Evolutionary conservation across 805 yeast species (phyloP), one percentile per base, ranked within the genome.

Genomic region (Wickerhamiella alocasiicola): DNA sequence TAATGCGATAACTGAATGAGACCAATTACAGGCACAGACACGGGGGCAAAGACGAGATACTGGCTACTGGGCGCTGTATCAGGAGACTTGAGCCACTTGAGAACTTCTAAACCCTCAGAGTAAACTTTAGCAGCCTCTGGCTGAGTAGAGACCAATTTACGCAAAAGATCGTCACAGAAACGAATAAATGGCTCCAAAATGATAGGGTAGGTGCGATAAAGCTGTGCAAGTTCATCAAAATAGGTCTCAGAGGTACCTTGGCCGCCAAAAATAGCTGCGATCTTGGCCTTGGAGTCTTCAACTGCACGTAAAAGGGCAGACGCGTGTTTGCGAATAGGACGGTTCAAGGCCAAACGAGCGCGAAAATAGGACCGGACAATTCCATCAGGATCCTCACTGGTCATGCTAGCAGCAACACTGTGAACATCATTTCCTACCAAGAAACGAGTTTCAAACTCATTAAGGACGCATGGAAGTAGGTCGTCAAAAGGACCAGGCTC

Each of bases 241-340:
- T 84, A 91, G 60, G 91, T 96, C 59, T 91, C 97, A 40, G 94
- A 78, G 67, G 84, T 88, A 64, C 99, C 99, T 68, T 91, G 99
- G 56, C 99, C 99, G 60, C 99, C 98, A 55, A 88, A 91, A 51
- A 91, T 76, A 48, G 96, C 94, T 45, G 72, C 75, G 43, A 87
- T 62, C 46, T 70, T 67, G 33, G 87, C 82, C 38, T 70, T 63
- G 31, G 68, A 64, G 44, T 68, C 67, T 39, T 66, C 56, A n/a
- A 72, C 72, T 39, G 81, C 75, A 47, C 75, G 68, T 59, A 84
- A 70, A 44, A 88, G 68, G 39, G 80, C 76, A 18, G 77, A 66
- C 39, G 64, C 69, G 47, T 70, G 66, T 48, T 64, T 64, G 54
- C 62, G 61, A 51, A 71, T 65, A 28, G 77, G 71, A 41, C 68